Conservation (phyloP, 2,329 filamentous ascomycete species). For the Colletotrichum theobromicola region DNA sequence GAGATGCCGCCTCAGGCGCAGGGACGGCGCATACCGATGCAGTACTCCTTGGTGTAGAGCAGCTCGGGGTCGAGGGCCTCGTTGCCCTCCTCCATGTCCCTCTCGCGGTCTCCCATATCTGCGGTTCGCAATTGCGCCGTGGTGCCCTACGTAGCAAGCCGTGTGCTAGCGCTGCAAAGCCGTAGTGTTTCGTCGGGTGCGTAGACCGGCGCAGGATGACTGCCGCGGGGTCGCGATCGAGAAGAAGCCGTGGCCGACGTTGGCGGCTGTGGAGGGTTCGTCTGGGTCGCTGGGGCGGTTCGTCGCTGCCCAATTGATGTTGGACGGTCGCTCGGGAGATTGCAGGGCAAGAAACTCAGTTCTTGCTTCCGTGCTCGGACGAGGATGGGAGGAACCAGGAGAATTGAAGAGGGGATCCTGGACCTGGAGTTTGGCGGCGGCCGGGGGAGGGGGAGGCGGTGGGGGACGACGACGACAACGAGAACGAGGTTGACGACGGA, state of each 20-base stretch:
- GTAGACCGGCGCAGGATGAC: background rate
- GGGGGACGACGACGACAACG: background rate
- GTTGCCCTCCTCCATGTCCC: constrained; percentile 51
- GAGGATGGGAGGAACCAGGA: background rate
- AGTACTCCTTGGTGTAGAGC: constrained; percentile 91
- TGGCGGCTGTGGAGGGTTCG: background rate
- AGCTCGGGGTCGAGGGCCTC: constrained; percentile 81
- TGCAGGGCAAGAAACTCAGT: background rate
- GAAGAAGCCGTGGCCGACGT: background rate
- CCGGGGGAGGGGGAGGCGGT: background rate
- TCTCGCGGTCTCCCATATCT: constrained; percentile 54
- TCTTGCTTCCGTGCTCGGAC: background rate
- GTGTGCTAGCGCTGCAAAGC: background rate
- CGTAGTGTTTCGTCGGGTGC: background rate
- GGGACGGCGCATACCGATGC: constrained; percentile 68
- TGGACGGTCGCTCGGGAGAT: background rate
- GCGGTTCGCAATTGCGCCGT: background rate
- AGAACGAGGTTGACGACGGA: background rate
- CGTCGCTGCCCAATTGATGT: background rate
- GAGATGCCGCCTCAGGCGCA: background rate
- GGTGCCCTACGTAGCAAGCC: background rate
- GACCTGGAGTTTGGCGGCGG: background rate
- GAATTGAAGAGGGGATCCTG: background rate
- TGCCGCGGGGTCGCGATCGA: background rate
- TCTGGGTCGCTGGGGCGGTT: background rate